These are phyloP conservation scores for Penicillium canariense DNA, from an alignment of 495 filamentous ascomycete genomes.

Conservation along the genomic window DNA sequence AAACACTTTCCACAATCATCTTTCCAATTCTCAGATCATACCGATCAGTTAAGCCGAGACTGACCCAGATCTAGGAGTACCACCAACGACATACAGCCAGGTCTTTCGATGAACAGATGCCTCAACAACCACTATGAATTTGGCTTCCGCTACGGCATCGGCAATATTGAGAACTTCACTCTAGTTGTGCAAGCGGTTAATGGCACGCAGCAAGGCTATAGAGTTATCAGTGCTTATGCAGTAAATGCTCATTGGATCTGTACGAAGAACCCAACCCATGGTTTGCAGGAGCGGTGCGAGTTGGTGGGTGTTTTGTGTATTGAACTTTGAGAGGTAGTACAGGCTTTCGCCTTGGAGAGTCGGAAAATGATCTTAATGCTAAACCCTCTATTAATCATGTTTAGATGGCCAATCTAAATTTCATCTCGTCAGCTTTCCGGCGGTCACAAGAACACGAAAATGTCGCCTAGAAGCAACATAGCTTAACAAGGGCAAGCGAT, in stretches of 20 bases:
- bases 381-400: no score
- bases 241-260: conserved; percentile 9
- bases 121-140: conserved; percentile 8
- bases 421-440: no score
- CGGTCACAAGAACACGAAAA: no score
- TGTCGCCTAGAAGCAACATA: no score
- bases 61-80: conserved; percentile 10
- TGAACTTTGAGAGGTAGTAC: not conserved
- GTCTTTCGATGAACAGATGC: conserved; percentile 10
- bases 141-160: conserved; percentile 17
- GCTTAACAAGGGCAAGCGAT: no score
- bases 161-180: conserved; percentile 14
- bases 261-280: not conserved
- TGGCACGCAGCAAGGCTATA: not conserved
- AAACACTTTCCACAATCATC: not conserved
- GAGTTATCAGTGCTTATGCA: conserved; percentile 3
- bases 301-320: conserved; percentile 4
- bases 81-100: conserved; percentile 6
- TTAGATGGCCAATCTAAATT: no score
- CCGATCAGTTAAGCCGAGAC: not conserved
- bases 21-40: not conserved
- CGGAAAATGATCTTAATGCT: no score
- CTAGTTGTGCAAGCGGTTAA: conserved; percentile 4
- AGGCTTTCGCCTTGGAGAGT: no score
- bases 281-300: conserved; percentile 3